These are phyloP conservation scores for Beauveria caledonica DNA, from an alignment of 2,329 filamentous ascomycete species.

Conservation along the genomic window DNA sequence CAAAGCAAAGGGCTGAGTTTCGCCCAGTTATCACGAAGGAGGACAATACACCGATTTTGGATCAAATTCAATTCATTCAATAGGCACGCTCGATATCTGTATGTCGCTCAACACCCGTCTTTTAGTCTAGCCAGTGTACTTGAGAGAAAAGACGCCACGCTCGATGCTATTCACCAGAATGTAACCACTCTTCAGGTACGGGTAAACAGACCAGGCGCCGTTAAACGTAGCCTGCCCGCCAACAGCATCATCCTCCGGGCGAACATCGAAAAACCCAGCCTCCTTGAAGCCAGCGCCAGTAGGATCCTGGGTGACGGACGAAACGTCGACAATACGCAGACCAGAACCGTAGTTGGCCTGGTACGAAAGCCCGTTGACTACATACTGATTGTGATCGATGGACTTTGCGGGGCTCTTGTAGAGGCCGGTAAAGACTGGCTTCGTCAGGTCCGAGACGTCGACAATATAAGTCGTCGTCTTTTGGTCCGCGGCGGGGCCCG, in stretches of 20 bases:
- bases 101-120: neutral
- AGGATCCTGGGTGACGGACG: constrained; percentile 30
- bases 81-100: too few species aligned
- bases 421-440: constrained; percentile 33
- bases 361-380: constrained; percentile 35
- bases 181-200: constrained; percentile 39
- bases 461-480: constrained; percentile 44
- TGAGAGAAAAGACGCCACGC: constrained; percentile 40
- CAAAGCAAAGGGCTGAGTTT: too few species aligned
- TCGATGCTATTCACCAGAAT: constrained; percentile 46
- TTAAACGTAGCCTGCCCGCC: constrained; percentile 32
- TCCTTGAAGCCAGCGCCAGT: constrained; percentile 38
- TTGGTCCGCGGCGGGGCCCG: constrained; percentile 32
- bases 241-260: constrained; percentile 38
- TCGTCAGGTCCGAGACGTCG: constrained; percentile 36
- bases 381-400: constrained; percentile 43
- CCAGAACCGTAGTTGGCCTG: constrained; percentile 44
- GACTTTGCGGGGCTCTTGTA: constrained; percentile 33
- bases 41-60: too few species aligned
- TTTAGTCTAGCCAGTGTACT: constrained; percentile 17
- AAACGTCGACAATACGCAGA: constrained; percentile 32
- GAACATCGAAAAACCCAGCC: constrained; percentile 41
- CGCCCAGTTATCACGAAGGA: too few species aligned
- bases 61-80: too few species aligned
- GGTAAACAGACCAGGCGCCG: constrained; percentile 41